Percentiles rank a stretch among this genome's conserved stretches.
phyloP scores from a whole-genome alignment of 176 grass and related monocot genomes.

The Neostapfia colusana region DNA sequence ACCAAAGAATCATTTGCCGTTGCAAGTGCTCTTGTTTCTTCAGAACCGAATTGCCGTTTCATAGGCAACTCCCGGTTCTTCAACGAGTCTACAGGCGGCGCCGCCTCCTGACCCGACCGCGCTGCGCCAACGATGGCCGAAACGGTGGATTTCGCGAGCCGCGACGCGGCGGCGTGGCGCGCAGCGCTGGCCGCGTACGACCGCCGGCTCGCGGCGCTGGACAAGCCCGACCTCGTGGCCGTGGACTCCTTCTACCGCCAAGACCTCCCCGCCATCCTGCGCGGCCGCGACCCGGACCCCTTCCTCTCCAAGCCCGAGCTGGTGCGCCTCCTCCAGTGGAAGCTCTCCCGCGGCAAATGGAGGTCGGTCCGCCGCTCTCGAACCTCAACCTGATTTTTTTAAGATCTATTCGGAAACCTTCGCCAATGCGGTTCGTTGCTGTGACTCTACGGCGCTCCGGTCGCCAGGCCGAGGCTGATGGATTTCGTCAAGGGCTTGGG shows the following conservation, averaged over 20 bases:
- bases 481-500: conserved; percentile 71
- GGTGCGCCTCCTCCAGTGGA: conserved; percentile 80
- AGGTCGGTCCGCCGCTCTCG: conserved; percentile 33
- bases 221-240: conserved; percentile 61
- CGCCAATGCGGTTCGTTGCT: background rate
- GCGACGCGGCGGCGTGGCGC: conserved; percentile 55
- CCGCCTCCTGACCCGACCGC: background rate
- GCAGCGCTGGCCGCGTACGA: conserved; percentile 64
- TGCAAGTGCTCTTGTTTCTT: background rate
- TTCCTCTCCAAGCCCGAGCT: conserved; percentile 80
- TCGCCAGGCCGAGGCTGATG: conserved; percentile 72
- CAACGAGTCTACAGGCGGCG: background rate
- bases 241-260: conserved; percentile 74
- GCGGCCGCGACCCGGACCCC: conserved; percentile 54
- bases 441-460: background rate
- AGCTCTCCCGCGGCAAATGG: conserved; percentile 93
- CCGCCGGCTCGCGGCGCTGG: conserved; percentile 47
- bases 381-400: background rate
- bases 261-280: conserved; percentile 66
- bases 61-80: background rate
- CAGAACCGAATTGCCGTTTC: too few relatives aligned
- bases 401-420: background rate
- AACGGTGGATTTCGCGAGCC: conserved; percentile 63
- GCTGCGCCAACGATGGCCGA: conserved; percentile 25
- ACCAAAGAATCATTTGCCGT: background rate